Base-by-base conservation (phyloP, 768 basidiomycete genomes). In the Amylocystis lapponica region DNA sequence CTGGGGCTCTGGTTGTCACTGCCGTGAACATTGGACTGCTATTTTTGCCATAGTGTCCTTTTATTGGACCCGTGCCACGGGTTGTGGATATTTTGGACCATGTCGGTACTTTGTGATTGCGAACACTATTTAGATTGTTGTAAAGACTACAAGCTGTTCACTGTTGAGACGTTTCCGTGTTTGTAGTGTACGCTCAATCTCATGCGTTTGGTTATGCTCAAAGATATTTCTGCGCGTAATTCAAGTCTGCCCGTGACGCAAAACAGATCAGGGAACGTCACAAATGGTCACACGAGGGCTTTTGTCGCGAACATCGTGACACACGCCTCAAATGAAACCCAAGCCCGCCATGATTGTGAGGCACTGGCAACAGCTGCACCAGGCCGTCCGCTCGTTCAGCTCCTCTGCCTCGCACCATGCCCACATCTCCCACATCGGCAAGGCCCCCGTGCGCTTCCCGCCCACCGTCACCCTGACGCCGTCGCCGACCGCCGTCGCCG, bases 361-460 rank as follows among this genome's bases (percentile, higher is more conserved):
- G n/a, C n/a, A n/a, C n/a, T n/a, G n/a, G 11, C 31, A 42, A 13
- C 27, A 13, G 13, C 4, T 33, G 11, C 49, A 46, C 37, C 57
- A 53, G 23, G 46, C 52, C 22, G 36, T 66, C 26, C 66, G 67
- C 44, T 56, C 43, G 9, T 81, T 82, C 64, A 74, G 69, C 59
- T 71, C 75, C 11, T 74, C 78, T 10, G 64, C 69, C 26, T 60
- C 52, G 3, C 25, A 46, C n/a, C 56, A 49, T 10, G 59, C 49
- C 12, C 49, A 63, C 45, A 50, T 61, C 27, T 75, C 72, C 34
- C 66, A 78, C 56, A 71, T 78, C 46, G 76, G 76, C 41, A 67
- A 67, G 42, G 63, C 52, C 48, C 74, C 63, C 59, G 69, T 67
- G 66, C 67, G 55, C 63, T 76, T 79, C 65, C 85, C 74, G 3